Evolutionary conservation across 495 filamentous ascomycete species (phyloP).

Genomic region (Penicillium canescens): DNA sequence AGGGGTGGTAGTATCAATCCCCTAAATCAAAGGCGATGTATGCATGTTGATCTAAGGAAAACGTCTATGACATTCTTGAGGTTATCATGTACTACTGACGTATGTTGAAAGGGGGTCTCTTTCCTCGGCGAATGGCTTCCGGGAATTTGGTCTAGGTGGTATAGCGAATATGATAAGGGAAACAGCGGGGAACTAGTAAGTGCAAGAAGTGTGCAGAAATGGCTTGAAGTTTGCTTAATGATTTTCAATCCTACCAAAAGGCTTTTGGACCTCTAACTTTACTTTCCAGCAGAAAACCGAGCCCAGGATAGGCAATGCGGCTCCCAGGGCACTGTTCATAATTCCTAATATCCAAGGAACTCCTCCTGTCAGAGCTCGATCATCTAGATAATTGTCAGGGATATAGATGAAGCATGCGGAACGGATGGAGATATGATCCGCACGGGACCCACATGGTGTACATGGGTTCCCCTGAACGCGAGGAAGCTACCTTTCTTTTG

Average conservation of each 20-base stretch:
- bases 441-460: too few species aligned
- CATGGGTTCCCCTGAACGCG: too few species aligned
- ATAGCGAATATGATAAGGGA: neutral
- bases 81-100: neutral
- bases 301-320: neutral
- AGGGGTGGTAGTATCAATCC: too few species aligned
- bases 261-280: neutral
- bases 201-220: neutral
- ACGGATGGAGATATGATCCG: too few species aligned
- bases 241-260: neutral
- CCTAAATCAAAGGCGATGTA: neutral
- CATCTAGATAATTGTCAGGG: neutral
- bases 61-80: neutral
- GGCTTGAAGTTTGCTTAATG: neutral
- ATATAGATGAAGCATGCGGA: too few species aligned
- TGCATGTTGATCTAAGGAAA: neutral
- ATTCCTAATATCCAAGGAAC: neutral
- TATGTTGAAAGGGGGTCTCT: neutral
- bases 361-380: neutral
- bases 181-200: neutral
- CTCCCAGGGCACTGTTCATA: neutral
- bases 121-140: neutral
- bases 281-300: neutral
- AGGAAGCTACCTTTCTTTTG: too few species aligned
- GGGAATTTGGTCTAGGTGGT: neutral